Base-by-base conservation (phyloP, 1,139 yeast genomes). In the Scheffersomyces stambukii region DNA sequence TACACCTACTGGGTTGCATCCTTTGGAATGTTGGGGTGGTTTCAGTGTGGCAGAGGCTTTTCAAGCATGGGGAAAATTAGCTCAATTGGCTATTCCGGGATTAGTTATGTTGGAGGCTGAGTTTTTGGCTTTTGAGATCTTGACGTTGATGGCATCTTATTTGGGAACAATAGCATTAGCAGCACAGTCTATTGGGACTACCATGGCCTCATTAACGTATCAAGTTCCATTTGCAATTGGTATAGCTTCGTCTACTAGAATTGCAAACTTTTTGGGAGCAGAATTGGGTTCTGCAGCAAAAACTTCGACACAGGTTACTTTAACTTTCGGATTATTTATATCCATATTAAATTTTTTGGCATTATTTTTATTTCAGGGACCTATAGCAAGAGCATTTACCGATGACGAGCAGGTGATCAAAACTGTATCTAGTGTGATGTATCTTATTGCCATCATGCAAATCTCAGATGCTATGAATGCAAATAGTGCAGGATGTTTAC, bases 151-250 rank as follows among this genome's bases (percentile, higher is more conserved):
- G 41, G 73, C 80, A 1, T 67, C 77, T 3, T 73, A 72, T 41
- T 50, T 75, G 34, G 80, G 80, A 4, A 74, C 81, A 0, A 50
- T 60, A 19, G 61, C 68, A 6, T 59, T 75, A 38, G 81, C 81
- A 6, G 76, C 80, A 1, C 81, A 75, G 46, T 70, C 77, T 2
- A 69, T 74, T 23, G 72, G 77, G 25, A 60, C 77, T 9, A 73
- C 79, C 1, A 64, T 72, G 63, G 78, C 77, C 1, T 61, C 76
- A 3, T 52, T 52, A 36, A 72, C 71, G 6, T 68, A 67, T 39
- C 74, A 67, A 40, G 64, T 75, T 16, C 80, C 81, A 18, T 75
- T 74, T 47, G 80, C 78, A 6, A 70, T 75, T 29, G 76, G 79
- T 4, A 75, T 75, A 43, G 80, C 80, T 3, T 64, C 76, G 4